Evolutionary conservation across 2,329 filamentous ascomycete genomes (phyloP).

Genomic region (Pseudogymnoascus sp.): DNA sequence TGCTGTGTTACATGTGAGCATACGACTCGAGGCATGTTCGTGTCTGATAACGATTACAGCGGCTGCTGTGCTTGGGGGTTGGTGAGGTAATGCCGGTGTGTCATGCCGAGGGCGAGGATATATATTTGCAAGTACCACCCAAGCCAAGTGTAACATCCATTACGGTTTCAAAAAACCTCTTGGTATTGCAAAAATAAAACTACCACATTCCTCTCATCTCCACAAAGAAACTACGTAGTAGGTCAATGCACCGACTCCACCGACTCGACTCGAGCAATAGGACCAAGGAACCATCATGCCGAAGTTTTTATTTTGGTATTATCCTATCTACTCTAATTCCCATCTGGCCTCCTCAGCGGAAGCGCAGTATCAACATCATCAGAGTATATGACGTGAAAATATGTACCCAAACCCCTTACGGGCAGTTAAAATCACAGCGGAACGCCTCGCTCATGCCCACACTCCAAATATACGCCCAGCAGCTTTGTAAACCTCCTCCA

Average conservation of each 20-base stretch:
- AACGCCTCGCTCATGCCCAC: conserved; percentile 2
- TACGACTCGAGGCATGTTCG: not conserved
- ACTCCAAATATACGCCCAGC: not conserved
- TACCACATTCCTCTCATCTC: not conserved
- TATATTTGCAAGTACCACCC: not conserved
- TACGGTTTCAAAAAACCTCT: not conserved
- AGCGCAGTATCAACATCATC: not conserved
- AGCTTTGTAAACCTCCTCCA: not conserved
- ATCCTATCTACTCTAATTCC: conserved; percentile 7
- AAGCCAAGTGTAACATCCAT: not conserved
- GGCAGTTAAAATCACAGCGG: not conserved
- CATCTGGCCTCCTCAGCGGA: not conserved
- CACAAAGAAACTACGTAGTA: not conserved
- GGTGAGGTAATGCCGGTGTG: not conserved
- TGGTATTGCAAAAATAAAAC: not conserved
- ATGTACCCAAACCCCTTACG: not conserved
- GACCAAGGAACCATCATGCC: not conserved
- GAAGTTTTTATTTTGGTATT: not conserved
- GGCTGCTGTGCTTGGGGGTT: not conserved
- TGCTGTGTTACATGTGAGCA: not conserved
- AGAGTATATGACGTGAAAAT: not conserved
- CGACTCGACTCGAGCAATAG: too few relatives aligned
- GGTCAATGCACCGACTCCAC: not conserved
- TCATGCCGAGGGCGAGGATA: not conserved
- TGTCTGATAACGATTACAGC: not conserved